Percentiles rank a stretch among this genome's conserved stretches.
These are phyloP conservation scores for Hericium alpestre DNA, from an alignment of 768 basidiomycete species.

Conservation along the genomic window DNA sequence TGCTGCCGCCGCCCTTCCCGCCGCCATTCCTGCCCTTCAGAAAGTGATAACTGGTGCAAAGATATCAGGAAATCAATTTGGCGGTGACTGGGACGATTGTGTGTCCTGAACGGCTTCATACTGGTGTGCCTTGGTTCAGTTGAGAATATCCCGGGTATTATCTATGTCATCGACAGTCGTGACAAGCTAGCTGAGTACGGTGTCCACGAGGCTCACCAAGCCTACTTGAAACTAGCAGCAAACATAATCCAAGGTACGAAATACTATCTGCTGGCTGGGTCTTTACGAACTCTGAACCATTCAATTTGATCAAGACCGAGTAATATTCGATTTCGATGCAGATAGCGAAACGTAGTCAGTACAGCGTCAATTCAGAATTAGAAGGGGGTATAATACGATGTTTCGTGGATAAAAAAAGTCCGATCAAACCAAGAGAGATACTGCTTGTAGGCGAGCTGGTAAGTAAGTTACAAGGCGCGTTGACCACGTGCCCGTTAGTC, in stretches of 20 bases:
- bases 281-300: too few species aligned
- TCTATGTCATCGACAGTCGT: neutral
- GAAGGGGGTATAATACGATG: neutral
- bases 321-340: neutral
- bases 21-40: neutral
- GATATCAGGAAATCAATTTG: neutral
- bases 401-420: neutral
- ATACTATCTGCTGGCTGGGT: neutral
- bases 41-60: neutral
- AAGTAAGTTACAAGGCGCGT: neutral
- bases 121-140: neutral
- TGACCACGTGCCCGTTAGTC: slow-evolving; percentile 24
- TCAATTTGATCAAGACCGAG: neutral
- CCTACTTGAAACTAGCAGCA: neutral
- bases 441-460: neutral
- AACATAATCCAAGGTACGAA: neutral
- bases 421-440: too few species aligned
- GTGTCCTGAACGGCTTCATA: neutral
- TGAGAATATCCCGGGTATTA: neutral
- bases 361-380: neutral
- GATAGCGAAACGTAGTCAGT: neutral
- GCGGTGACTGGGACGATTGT: neutral
- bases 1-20: neutral
- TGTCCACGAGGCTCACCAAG: neutral
- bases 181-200: neutral